A percentile compares a stretch with the other conserved stretches of the same genome.
These are phyloP conservation scores for Leptodontidium sp. DNA, from an alignment of 2,329 filamentous ascomycete genomes.

Conservation along the genomic window DNA sequence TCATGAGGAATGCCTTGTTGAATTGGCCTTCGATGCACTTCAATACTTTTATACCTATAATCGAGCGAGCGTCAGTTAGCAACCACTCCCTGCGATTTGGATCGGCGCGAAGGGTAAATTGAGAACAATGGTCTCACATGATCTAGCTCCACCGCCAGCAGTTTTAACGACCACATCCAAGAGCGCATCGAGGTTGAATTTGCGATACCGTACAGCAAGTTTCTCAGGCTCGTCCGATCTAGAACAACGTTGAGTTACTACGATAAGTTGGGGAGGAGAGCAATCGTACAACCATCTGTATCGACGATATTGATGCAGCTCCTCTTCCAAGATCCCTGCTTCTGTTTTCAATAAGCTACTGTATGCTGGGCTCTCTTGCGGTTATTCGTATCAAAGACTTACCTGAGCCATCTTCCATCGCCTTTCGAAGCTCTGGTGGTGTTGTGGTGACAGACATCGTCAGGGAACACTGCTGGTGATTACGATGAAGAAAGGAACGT, in stretches of 20 bases:
- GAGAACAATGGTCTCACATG: conserved; percentile 30
- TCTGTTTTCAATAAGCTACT: conserved; percentile 18
- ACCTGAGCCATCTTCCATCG: conserved; percentile 16
- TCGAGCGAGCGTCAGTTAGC: conserved; percentile 23
- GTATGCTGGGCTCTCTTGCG: background rate
- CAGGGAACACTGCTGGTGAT: conserved; percentile 8
- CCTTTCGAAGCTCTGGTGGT: conserved; percentile 12
- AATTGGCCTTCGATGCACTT: conserved; percentile 37
- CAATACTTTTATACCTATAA: conserved; percentile 33
- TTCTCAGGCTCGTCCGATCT: conserved; percentile 42
- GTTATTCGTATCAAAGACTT: conserved; percentile 11
- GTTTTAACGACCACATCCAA: conserved; percentile 35
- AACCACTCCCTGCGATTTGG: conserved; percentile 9
- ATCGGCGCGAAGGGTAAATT: background rate
- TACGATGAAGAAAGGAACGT: conserved; percentile 3
- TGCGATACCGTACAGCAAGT: conserved; percentile 42
- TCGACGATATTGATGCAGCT: conserved; percentile 43
- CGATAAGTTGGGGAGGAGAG: conserved; percentile 14
- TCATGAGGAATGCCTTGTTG: conserved; percentile 38
- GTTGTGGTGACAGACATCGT: conserved; percentile 10
- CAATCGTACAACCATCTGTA: conserved; percentile 43
- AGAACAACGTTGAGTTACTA: conserved; percentile 26
- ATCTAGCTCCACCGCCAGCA: conserved; percentile 28
- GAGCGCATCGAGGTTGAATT: conserved; percentile 42
- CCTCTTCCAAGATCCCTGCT: conserved; percentile 36